Percentiles rank a stretch among this genome's conserved stretches.
These are phyloP conservation scores for Leccinum disarticulatum DNA, from an alignment of 768 basidiomycete genomes.

Conservation along the genomic window DNA sequence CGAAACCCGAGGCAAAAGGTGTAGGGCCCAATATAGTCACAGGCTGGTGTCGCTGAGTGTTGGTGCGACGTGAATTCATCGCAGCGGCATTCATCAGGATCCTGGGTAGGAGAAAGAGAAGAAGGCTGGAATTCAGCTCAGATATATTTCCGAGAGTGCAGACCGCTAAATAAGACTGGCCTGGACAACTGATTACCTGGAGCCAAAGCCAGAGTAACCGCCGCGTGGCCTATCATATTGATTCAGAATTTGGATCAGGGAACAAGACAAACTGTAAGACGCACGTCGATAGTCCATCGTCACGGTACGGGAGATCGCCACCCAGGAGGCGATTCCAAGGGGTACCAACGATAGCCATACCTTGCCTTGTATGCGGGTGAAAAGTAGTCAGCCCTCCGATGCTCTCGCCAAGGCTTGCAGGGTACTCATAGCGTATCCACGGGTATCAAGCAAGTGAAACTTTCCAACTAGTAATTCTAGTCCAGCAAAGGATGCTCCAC, in stretches of 20 bases:
- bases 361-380: constrained; percentile 46
- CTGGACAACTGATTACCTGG: background rate
- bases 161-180: constrained; percentile 2
- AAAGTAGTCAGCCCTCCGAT: background rate
- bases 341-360: constrained; percentile 83
- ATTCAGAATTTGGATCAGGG: background rate
- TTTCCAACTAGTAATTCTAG: constrained; percentile 91
- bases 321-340: constrained; percentile 66
- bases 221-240: constrained; percentile 56
- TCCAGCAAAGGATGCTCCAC: constrained; percentile 66
- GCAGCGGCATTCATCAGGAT: constrained; percentile 25
- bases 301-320: constrained; percentile 71
- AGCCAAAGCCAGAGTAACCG: background rate
- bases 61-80: constrained; percentile 29
- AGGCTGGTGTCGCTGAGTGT: constrained; percentile 25
- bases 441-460: constrained; percentile 79
- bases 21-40: constrained; percentile 15
- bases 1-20: constrained; percentile 12
- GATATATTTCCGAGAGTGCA: background rate
- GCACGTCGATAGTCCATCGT: constrained; percentile 87
- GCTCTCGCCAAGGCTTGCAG: background rate
- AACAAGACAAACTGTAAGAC: constrained; percentile 23
- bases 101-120: background rate
- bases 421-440: constrained; percentile 62
- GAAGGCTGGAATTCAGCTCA: constrained; percentile 1